These are phyloP conservation scores for Pythium phragmitis DNA, from an alignment of 352 stramenopile species.

Conservation along the genomic window DNA sequence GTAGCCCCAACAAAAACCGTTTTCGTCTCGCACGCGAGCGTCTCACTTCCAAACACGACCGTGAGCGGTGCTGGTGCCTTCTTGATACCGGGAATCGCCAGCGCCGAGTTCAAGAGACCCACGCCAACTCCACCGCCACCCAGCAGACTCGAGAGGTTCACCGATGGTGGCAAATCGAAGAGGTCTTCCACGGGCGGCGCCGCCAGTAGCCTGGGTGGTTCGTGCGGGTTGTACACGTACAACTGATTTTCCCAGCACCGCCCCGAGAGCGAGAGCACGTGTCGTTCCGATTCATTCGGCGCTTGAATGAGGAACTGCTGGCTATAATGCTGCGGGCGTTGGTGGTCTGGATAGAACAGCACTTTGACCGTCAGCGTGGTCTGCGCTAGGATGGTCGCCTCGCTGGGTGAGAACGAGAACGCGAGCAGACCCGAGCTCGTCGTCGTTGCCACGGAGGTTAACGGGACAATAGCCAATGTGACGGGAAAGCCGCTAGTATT, in stretches of 20 bases:
- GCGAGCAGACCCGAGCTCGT: slow-evolving; percentile 34
- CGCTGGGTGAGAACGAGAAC: slow-evolving; percentile 68
- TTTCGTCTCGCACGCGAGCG: slow-evolving; percentile 9
- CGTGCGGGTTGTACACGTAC: slow-evolving; percentile 49
- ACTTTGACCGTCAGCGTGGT: slow-evolving; percentile 54
- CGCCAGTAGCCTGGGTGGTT: slow-evolving; percentile 14
- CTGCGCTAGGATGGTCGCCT: slow-evolving; percentile 58
- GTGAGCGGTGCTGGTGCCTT: slow-evolving; percentile 42
- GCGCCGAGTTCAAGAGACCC: slow-evolving; percentile 14
- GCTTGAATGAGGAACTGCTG: slow-evolving; percentile 62
- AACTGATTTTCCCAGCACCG: slow-evolving; percentile 81
- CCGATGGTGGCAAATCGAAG: slow-evolving; percentile 60
- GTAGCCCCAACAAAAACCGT: slow-evolving; percentile 55
- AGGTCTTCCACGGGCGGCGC: slow-evolving; percentile 51
- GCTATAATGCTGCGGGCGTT: slow-evolving; percentile 55
- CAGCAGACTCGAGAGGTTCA: slow-evolving; percentile 37
- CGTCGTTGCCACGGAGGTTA: not conserved
- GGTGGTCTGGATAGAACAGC: slow-evolving; percentile 59
- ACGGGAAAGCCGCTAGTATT: slow-evolving; percentile 75
- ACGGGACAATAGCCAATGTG: slow-evolving; percentile 40
- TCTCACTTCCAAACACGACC: slow-evolving; percentile 45
- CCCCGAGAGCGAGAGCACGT: slow-evolving; percentile 51
- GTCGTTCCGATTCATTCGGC: slow-evolving; percentile 69
- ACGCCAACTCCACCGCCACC: not conserved
- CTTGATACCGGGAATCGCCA: slow-evolving; percentile 38